Percentiles rank a stretch among this genome's conserved stretches.
These are phyloP conservation scores for Plasmodium yoelii DNA, from an alignment of 169 alveolate species.

Conservation along the genomic window DNA sequence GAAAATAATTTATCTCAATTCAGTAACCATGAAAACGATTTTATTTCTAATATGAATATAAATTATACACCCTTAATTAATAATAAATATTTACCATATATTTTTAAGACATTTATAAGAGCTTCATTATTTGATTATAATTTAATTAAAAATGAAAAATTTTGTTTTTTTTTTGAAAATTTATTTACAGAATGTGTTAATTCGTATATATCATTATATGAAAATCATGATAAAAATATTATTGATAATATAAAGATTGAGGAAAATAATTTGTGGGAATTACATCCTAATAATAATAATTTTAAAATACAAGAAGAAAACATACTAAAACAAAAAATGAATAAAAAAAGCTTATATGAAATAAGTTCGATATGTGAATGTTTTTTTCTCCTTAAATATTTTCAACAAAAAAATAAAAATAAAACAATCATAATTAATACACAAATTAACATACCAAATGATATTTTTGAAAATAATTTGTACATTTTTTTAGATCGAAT, in stretches of 20 bases:
- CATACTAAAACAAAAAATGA: background rate
- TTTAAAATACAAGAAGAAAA: background rate
- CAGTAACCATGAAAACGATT: too few species aligned
- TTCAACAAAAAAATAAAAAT: conserved; percentile 2
- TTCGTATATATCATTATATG: conserved; percentile 13
- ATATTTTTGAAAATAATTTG: conserved; percentile 43
- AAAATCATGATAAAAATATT: background rate
- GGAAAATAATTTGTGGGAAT: background rate
- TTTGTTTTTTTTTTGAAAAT: conserved; percentile 12
- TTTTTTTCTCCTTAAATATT: conserved; percentile 33
- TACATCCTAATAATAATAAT: too few species aligned
- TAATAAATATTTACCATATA: conserved; percentile 30
- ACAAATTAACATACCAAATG: conserved; percentile 6
- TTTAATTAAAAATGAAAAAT: background rate
- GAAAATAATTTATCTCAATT: too few species aligned
- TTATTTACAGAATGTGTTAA: conserved; percentile 20
- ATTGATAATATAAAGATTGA: background rate
- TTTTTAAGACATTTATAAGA: conserved; percentile 36
- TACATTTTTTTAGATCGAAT: conserved; percentile 39
- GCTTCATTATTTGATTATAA: conserved; percentile 1
- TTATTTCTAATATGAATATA: too few species aligned
- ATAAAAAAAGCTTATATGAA: conserved; percentile 39
- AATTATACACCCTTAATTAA: background rate
- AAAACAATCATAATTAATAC: background rate
- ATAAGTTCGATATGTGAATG: conserved; percentile 68